Evolutionary conservation across 768 basidiomycete species (phyloP), one percentile per base, ranked within the genome.

Genomic region (Serendipita indica): DNA sequence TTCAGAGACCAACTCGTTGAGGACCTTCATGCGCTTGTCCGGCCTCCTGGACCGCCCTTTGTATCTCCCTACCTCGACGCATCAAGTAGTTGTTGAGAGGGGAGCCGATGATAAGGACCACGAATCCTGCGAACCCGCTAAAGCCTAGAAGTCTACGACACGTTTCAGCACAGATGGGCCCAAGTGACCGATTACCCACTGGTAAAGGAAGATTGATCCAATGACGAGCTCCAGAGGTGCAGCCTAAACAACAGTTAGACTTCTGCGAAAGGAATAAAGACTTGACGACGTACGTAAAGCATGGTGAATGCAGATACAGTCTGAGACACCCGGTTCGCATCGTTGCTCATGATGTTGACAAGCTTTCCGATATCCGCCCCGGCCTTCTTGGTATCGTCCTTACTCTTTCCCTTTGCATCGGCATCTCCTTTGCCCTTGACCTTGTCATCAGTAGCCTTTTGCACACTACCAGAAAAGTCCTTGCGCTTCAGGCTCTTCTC

Each of bases 71-170:
- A 45, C 70, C 70, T 14, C 73, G 66, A 43, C 68, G 70, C 49
- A 73, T 70, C 27, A 75, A 60, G 33, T 64, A 68, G 10, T 71
- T 71, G 61, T 75, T 77, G 59, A 77, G 57, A 0, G 75, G 75
- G 60, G 68, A 68, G 14, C 70, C 70, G 30, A 75, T 43, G 27
- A 73, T 37, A 34, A 77, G 62, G n/a, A 74, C 69, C 2, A 73
- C 33, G 27, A 75, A 71, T 5, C 77, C 77, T 14, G 74, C 73
- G 41, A 77, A 78, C 0, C 77, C 75, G 3, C 72, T 68, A 58
- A 71, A 67, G 2, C 77, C 77, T 3, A 78, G 70, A n/a, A 78
- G 69, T 37, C 73, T 72, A 60, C 18, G 60, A 3, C 43, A 57
- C 41, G 5, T 6, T n/a, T 43, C 5, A 43, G 41, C 27, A 43